A percentile compares a stretch with the other conserved stretches of the same genome.
Evolutionary conservation across 768 basidiomycete species (phyloP).

Genomic region (Lactarius sanguifluus): DNA sequence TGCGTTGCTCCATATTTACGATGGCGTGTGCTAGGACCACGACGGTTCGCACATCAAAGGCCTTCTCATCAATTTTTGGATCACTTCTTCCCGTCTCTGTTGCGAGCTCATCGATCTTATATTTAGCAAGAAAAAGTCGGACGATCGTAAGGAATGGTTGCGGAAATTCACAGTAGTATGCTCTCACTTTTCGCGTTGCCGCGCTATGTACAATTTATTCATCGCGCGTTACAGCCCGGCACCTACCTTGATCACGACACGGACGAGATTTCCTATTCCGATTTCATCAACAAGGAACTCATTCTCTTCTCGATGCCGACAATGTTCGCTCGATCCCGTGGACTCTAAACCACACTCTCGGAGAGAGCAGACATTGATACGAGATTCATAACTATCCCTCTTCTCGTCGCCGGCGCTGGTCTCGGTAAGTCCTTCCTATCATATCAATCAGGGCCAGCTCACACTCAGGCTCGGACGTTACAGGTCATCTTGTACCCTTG

Average conservation of each 20-base stretch:
- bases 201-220: background rate
- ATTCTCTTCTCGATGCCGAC: too few relatives aligned
- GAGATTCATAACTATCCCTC: constrained; percentile 98
- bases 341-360: too few relatives aligned
- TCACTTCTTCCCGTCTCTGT: constrained; percentile 92
- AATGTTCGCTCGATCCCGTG: too few relatives aligned
- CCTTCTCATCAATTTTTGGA: constrained; percentile 98
- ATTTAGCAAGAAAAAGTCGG: constrained; percentile 99
- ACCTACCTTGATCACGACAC: constrained; percentile 90
- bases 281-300: too few relatives aligned
- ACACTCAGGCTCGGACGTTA: too few relatives aligned
- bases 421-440: constrained; percentile 37
- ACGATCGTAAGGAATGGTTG: constrained; percentile 98
- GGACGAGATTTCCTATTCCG: constrained; percentile 78
- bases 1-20: constrained; percentile 36
- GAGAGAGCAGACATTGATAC: constrained; percentile 53
- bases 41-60: constrained; percentile 99
- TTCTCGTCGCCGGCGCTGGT: constrained; percentile 77
- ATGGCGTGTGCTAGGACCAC: constrained; percentile 70
- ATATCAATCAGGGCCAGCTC: too few relatives aligned
- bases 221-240: constrained; percentile 59
- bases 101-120: constrained; percentile 93
- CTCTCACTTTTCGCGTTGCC: background rate
- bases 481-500: too few relatives aligned
- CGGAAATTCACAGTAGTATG: constrained; percentile 85